A percentile compares a stretch with the other conserved stretches of the same genome.
Conservation (phyloP, 371 early-diverging fungal genomes). For the Mortierella sp. region DNA sequence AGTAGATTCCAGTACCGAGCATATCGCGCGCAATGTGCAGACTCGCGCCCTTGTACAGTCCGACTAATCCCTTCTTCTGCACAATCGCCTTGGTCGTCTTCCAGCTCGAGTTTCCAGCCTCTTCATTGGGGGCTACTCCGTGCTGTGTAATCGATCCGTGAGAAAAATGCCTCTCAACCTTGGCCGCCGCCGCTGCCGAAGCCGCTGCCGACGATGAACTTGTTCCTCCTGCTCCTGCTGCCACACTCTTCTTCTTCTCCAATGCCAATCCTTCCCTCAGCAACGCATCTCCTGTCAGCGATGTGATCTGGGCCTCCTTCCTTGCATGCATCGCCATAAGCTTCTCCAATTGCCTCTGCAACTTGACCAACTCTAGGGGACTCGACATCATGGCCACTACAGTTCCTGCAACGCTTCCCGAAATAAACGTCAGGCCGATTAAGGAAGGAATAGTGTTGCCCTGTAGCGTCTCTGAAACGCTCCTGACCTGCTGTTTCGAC, state of each 20-base stretch:
- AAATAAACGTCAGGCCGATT: slow-evolving; percentile 65
- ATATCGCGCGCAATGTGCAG: slow-evolving; percentile 76
- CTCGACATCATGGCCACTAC: slow-evolving; percentile 78
- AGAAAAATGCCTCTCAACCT: slow-evolving; percentile 22
- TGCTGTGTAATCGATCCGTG: slow-evolving; percentile 49
- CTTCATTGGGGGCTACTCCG: slow-evolving; percentile 25
- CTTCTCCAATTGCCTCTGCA: slow-evolving; percentile 81
- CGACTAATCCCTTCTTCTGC: slow-evolving; percentile 63
- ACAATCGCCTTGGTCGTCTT: slow-evolving; percentile 71
- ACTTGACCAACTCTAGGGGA: slow-evolving; percentile 85
- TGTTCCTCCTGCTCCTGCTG: neutral
- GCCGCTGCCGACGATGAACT: neutral
- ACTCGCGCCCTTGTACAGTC: slow-evolving; percentile 66
- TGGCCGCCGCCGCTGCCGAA: slow-evolving; percentile 5
- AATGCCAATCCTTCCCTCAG: slow-evolving; percentile 38
- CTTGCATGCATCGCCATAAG: slow-evolving; percentile 65
- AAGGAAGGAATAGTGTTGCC: slow-evolving; percentile 59
- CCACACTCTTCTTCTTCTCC: slow-evolving; percentile 20
- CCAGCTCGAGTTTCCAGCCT: slow-evolving; percentile 65
- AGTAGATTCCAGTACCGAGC: slow-evolving; percentile 84
- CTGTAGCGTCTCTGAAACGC: slow-evolving; percentile 40
- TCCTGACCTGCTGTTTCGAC: slow-evolving; percentile 59
- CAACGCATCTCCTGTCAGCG: slow-evolving; percentile 48
- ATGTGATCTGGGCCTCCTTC: slow-evolving; percentile 39
- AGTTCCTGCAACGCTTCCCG: slow-evolving; percentile 77